Base-by-base conservation (phyloP, 1,139 yeast genomes). In the Saccharomyces hybrid region DNA sequence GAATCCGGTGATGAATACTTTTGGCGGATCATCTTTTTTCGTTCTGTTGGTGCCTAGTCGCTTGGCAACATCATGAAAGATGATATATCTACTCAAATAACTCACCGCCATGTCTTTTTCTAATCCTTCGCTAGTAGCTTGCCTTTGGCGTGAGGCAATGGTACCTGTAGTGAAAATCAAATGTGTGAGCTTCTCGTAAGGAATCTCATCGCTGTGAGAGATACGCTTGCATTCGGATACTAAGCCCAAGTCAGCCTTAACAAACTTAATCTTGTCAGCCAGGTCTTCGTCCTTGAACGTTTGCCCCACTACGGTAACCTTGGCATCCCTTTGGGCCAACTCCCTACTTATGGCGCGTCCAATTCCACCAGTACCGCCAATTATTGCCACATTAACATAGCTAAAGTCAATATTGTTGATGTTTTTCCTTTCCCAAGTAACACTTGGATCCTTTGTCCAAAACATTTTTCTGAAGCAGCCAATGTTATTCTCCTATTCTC, bases 361-460 rank as follows among this genome's bases (percentile, higher is more conserved):
- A 3, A 73, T 55, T 3, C 76, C 77, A 52, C 72, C 72, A 1
- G 76, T 73, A n/a, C 76, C 76, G 32, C 77, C 76, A 34, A 73
- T 59, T 13, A 72, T 58, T 1, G 65, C 59, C 0, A 70, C 68
- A 6, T 66, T 62, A 9, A 68, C 27, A 6, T 34, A 20, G 4
- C 25, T 42, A 26, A 23, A 51, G 20, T 54, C 53, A 11, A 46
- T 6, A 1, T 46, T 20, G 6, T 28, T 6, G 5, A 48, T 34
- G 20, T 41, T 13, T 26, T 44, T 32, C 3, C n/a, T 41, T 27
- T 44, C 48, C 48, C 50, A 52, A 25, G 46, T 20, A 28, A 56
- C 27, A 2, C 32, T 30, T 4, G 38, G 46, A 28, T 56, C 57
- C 34, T 25, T 52, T 14, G 2, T 27, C 55, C 38, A 32, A 32